A percentile compares a stretch with the other conserved stretches of the same genome.
phyloP scores from a whole-genome alignment of 805 yeast genomes.

The Saccharomycopsis olivae region DNA sequence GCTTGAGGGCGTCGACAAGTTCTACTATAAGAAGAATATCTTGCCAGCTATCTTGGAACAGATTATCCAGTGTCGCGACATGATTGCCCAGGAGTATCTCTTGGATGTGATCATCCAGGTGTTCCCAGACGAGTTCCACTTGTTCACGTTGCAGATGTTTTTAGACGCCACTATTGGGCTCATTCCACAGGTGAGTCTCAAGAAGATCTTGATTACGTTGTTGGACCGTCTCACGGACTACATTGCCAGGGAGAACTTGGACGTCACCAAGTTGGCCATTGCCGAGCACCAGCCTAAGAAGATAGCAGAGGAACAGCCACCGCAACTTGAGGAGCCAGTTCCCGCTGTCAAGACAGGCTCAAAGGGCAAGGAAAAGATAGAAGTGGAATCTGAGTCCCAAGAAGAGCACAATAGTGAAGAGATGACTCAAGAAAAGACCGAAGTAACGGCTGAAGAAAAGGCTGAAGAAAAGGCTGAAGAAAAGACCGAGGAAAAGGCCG shows the following conservation, averaged over 20 bases:
- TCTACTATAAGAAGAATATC: constrained; percentile 36
- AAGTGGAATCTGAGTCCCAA: constrained; percentile 10
- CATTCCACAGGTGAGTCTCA: constrained; percentile 59
- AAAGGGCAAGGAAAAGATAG: constrained; percentile 9
- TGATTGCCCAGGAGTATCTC: constrained; percentile 83
- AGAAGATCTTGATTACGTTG: constrained; percentile 56
- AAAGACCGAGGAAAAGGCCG: constrained; percentile 7
- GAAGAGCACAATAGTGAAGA: constrained; percentile 10
- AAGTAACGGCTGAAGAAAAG: not conserved
- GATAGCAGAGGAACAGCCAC: constrained; percentile 18
- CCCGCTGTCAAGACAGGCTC: not conserved
- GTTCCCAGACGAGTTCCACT: constrained; percentile 87
- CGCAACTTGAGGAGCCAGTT: no score
- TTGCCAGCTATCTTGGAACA: constrained; percentile 82
- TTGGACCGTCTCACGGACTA: constrained; percentile 59
- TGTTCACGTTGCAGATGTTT: constrained; percentile 57
- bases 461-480: constrained; percentile 9
- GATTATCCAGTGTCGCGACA: constrained; percentile 84
- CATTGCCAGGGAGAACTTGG: constrained; percentile 30
- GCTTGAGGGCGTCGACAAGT: constrained; percentile 59
- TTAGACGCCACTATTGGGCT: constrained; percentile 56
- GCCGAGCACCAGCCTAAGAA: constrained; percentile 16
- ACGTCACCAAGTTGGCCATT: constrained; percentile 19
- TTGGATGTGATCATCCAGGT: constrained; percentile 88
- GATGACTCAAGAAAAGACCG: constrained; percentile 13